Evolutionary conservation across 2,329 filamentous ascomycete species (phyloP), one percentile per base, ranked within the genome.

Genomic region (Venturia asperata): DNA sequence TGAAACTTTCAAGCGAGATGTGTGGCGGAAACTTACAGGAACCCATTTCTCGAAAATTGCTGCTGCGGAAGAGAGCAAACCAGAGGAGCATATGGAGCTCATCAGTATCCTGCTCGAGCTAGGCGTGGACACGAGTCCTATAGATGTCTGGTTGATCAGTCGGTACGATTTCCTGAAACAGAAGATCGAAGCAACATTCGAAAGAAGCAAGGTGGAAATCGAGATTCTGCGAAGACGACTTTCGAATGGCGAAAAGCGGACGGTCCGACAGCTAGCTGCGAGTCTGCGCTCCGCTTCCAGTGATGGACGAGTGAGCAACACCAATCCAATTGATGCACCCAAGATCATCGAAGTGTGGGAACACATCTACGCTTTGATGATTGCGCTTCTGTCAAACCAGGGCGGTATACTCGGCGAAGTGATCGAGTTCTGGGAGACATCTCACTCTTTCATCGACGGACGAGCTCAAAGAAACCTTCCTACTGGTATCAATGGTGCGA

Each of bases 261-360:
- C 83, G 13, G 79, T 87, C 21, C 85, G 87, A 67, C 79, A 82
- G 1, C 83, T 92, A 42, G 91, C 91, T 49, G 84, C 86, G 0
- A 89, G 96, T 74, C 80, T 99, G 56, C 86, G 89, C 42, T 34
- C 58, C 3, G 66, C 65, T 21, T 84, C 88, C 1, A 83, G 94
- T 1, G 84, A 85, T 19, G 66, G 66, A 15, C 62, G 43, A 11
- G 58, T 67, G 6, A 62, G 72, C 13, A 65, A 66, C 83, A 69
- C 78, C 80, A 11, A 82, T 30, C 84, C 87, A 13, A 82, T 92
- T n/a, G 94, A 99, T 74, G 86, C 87, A 0, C 78, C 87, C 2
- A 88, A 93, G 60, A 83, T 97, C 17, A 83, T 96, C 68, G 92
- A 96, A 69, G 83, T 97, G 67, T 99, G 94, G 94, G 92, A 97